phyloP scores from a whole-genome alignment of 257 asterid species.

The Solanum piurae region DNA sequence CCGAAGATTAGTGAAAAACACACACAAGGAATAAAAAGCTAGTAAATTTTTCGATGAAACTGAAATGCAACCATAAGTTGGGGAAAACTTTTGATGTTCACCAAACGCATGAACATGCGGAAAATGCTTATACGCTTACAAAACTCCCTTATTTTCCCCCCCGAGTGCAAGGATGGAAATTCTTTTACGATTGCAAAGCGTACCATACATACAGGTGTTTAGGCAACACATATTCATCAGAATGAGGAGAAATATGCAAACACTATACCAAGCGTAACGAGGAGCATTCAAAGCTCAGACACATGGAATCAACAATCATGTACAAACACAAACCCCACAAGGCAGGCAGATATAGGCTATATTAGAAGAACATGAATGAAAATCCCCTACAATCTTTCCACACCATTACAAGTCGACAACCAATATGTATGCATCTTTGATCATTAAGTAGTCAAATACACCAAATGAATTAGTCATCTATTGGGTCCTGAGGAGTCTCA shows the following conservation, averaged over 20 bases:
- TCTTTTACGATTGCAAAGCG: not conserved
- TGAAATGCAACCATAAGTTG: not conserved
- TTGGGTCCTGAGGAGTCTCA: constrained; percentile 53
- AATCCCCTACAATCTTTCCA: not conserved
- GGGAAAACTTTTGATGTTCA: not conserved
- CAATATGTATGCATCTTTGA: not conserved
- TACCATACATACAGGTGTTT: not conserved
- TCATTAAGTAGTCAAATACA: not conserved
- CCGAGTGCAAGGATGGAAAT: no score
- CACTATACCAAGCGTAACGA: not conserved
- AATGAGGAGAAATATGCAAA: not conserved
- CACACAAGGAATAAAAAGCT: not conserved
- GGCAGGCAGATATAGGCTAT: not conserved
- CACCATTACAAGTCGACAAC: not conserved
- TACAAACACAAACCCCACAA: not conserved
- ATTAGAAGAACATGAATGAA: not conserved
- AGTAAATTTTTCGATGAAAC: not conserved
- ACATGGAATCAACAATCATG: not conserved
- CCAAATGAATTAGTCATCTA: constrained; percentile 20
- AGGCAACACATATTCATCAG: not conserved
- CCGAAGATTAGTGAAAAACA: not conserved
- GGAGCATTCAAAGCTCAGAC: not conserved
- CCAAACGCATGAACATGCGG: not conserved
- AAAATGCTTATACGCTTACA: not conserved
- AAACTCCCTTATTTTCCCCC: no score